Evolutionary conservation across 1,139 yeast genomes (phyloP).

Genomic region (Taphrina pruni): DNA sequence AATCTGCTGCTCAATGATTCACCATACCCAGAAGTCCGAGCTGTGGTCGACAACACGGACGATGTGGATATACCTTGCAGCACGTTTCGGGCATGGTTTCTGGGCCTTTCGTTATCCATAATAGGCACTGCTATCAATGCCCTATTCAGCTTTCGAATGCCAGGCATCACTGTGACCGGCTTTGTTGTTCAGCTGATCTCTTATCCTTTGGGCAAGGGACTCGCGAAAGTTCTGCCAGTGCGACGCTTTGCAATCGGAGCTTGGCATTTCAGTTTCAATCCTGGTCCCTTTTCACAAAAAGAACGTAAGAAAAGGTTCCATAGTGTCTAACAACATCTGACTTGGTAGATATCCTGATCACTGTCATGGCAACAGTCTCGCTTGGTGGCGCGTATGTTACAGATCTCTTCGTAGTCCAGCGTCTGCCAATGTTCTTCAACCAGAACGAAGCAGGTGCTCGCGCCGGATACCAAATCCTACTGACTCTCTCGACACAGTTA

Average conservation of each 20-base stretch:
- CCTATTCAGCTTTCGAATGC: constrained; percentile 65
- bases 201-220: constrained; percentile 54
- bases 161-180: constrained; percentile 61
- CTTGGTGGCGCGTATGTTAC: constrained; percentile 60
- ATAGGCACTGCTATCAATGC: constrained; percentile 66
- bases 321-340: constrained; percentile 62
- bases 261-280: constrained; percentile 4
- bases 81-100: constrained; percentile 63
- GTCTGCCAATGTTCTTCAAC: constrained; percentile 12
- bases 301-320: constrained; percentile 46
- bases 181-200: constrained; percentile 61
- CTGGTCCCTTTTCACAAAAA: constrained; percentile 52
- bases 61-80: constrained; percentile 63
- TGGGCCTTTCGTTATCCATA: constrained; percentile 63
- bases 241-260: constrained; percentile 48
- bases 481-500: constrained; percentile 58
- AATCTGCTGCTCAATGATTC: constrained; percentile 9
- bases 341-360: constrained; percentile 68
- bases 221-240: constrained; percentile 58
- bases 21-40: constrained; percentile 60
- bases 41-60: constrained; percentile 68
- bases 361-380: constrained; percentile 65
- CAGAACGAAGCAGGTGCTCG: constrained; percentile 42
- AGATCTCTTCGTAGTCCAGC: constrained; percentile 52
- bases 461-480: constrained; percentile 62